These are phyloP conservation scores for Verticillium isaacii DNA, from an alignment of 2,329 filamentous ascomycete species.

Conservation along the genomic window DNA sequence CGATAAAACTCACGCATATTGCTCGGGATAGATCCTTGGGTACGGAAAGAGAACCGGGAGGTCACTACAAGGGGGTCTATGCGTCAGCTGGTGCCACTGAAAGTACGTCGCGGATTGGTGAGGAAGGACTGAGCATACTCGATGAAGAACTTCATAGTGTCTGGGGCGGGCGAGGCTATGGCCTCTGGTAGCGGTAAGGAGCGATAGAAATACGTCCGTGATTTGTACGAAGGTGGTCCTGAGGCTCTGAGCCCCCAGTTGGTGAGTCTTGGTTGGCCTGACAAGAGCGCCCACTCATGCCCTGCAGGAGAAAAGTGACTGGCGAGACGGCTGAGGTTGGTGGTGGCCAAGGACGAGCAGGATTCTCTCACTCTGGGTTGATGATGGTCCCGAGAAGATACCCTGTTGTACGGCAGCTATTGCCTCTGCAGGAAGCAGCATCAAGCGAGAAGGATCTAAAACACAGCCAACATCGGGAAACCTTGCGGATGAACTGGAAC, in stretches of 20 bases:
- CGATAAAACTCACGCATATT: conserved; percentile 44
- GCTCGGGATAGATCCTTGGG: conserved; percentile 54
- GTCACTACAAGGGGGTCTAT: conserved; percentile 31
- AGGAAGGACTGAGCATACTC: conserved; percentile 6
- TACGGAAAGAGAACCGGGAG: conserved; percentile 55
- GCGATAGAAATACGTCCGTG: too few species aligned
- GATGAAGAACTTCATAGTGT: conserved; percentile 13
- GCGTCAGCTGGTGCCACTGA: background rate
- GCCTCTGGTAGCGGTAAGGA: background rate
- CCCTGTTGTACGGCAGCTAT: background rate
- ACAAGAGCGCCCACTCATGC: background rate
- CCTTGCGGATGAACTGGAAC: background rate
- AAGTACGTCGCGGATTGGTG: background rate
- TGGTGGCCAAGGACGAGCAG: background rate
- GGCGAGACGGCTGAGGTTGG: conserved; percentile 3
- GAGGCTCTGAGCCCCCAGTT: background rate
- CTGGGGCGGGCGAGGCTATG: background rate
- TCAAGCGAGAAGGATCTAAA: background rate
- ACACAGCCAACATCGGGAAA: too few species aligned
- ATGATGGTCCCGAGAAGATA: too few species aligned
- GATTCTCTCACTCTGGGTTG: too few species aligned
- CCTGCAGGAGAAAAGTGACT: background rate
- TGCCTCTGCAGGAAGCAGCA: background rate
- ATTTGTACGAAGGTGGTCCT: too few species aligned
- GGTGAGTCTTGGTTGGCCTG: background rate